Base-by-base conservation (phyloP, 495 filamentous ascomycete species). In the Lophiostoma macrostomum region DNA sequence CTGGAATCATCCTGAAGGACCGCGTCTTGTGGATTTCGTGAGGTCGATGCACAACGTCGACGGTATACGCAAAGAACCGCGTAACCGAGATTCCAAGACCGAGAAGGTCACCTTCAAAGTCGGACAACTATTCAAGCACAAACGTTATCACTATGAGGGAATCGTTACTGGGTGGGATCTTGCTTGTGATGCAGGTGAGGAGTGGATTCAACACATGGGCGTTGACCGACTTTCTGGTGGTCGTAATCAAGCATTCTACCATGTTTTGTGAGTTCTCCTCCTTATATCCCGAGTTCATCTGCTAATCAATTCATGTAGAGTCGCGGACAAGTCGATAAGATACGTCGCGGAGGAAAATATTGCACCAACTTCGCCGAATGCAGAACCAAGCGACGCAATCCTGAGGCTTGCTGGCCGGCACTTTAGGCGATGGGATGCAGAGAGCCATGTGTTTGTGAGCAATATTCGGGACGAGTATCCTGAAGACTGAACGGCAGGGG, bases 321-420 rank as follows among this genome's bases (percentile, higher is more conserved):
- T 84, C 42, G 81, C 82, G 48, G 89, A 91, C 58, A 74, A 81
- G 65, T 80, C 77, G 69, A 67, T 81, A 60, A 76, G 88, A 66
- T 82, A 90, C 66, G 87, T 96, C 5, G 87, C 89, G 5, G 87
- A 95, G 70, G 88, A 95, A 58, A 96, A 93, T 59, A 86, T 96
- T 41, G 75, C 81, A 47, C 74, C 83, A 19, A 70, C 88, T 34
- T 65, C 72, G 8, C 16, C 13, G 6, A 29, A 31, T 1, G 71
- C 79, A 58, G 69, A 78, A 5, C 67, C 79, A 13, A 71, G 81
- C 0, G 64, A 69, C 10, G 72, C 73, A 3, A 70, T 95, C 43
- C 76, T 84, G 56, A 72, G 71, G 41, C 73, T 91, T 55, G 90
- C 90, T 2, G 93, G 93, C 10, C 85, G 83, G 61, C 85, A 87